phyloP scores from a whole-genome alignment of 1,139 yeast species.

The Saccharomyces hybrid region DNA sequence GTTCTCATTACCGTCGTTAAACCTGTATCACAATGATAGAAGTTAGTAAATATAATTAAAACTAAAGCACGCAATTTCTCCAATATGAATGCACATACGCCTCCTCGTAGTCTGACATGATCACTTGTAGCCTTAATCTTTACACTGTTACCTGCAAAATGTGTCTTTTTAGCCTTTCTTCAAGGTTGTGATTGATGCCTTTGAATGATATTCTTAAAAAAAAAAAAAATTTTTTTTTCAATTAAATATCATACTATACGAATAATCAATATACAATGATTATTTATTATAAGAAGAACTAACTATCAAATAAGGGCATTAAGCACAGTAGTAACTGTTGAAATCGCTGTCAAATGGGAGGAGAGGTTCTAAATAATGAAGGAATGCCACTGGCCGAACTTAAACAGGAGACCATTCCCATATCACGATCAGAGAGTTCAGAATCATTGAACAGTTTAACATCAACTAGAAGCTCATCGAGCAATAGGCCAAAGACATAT shows the following conservation, averaged over 20 bases:
- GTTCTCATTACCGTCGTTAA: conserved; percentile 73
- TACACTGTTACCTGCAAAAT: neutral
- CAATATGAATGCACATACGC: conserved; percentile 28
- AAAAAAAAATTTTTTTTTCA: neutral
- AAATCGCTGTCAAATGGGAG: neutral
- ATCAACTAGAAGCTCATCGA: conserved; percentile 24
- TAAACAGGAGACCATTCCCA: neutral
- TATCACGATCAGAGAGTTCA: conserved; percentile 1
- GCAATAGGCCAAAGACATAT: conserved; percentile 50
- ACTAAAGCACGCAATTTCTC: neutral
- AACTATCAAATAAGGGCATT: neutral
- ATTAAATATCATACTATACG: neutral
- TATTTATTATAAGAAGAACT: neutral
- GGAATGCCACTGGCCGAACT: neutral
- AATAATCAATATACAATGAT: neutral
- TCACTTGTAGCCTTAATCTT: neutral
- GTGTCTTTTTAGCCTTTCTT: neutral
- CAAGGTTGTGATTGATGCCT: neutral
- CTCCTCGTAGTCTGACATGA: conserved; percentile 46
- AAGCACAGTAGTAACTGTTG: neutral
- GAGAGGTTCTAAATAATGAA: neutral
- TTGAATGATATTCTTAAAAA: neutral
- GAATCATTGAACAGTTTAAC: conserved; percentile 13
- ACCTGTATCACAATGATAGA: conserved; percentile 23
- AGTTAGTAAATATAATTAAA: neutral